A percentile compares a stretch with the other conserved stretches of the same genome.
Evolutionary conservation across 192 early-diverging fungal species (phyloP).

Genomic region (Dimargaris xerosporica): DNA sequence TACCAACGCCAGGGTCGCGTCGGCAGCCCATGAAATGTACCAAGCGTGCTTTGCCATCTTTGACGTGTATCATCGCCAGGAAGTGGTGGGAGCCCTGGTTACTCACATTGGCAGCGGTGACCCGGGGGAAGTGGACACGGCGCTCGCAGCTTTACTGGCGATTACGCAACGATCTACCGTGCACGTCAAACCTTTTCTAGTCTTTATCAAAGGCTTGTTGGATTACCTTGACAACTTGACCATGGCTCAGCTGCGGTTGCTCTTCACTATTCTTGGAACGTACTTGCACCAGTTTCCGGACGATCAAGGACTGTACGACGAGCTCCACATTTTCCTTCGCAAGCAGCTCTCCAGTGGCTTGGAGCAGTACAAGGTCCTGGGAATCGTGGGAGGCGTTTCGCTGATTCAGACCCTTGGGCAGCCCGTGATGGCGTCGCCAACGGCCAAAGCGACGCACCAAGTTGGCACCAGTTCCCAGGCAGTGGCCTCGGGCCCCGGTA

Average conservation of each 20-base stretch:
- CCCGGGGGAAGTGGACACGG: slow-evolving; percentile 42
- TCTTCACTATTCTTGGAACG: slow-evolving; percentile 51
- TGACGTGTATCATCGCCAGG: slow-evolving; percentile 57
- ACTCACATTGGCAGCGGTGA: slow-evolving; percentile 63
- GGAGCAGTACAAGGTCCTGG: slow-evolving; percentile 49
- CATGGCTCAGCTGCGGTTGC: slow-evolving; percentile 40
- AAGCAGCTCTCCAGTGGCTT: slow-evolving; percentile 60
- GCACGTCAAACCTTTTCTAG: slow-evolving; percentile 38
- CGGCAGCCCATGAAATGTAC: slow-evolving; percentile 31
- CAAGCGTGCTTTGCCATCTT: slow-evolving; percentile 34
- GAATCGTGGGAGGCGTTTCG: slow-evolving; percentile 52
- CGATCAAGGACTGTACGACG: slow-evolving; percentile 39
- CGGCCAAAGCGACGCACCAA: no score
- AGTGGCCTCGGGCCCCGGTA: background rate
- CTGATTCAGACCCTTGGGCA: slow-evolving; percentile 44
- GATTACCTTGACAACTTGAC: slow-evolving; percentile 56
- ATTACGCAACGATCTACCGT: slow-evolving; percentile 32
- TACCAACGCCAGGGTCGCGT: slow-evolving; percentile 23
- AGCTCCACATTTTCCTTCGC: slow-evolving; percentile 53
- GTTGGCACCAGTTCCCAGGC: background rate
- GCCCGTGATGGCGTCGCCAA: background rate
- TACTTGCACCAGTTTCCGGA: slow-evolving; percentile 26
- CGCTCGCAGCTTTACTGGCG: slow-evolving; percentile 33
- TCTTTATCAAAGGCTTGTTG: slow-evolving; percentile 54
- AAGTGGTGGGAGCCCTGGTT: slow-evolving; percentile 59